phyloP scores from a whole-genome alignment of 139 green algal species.

The Pseudopediastrum boryanum region DNA sequence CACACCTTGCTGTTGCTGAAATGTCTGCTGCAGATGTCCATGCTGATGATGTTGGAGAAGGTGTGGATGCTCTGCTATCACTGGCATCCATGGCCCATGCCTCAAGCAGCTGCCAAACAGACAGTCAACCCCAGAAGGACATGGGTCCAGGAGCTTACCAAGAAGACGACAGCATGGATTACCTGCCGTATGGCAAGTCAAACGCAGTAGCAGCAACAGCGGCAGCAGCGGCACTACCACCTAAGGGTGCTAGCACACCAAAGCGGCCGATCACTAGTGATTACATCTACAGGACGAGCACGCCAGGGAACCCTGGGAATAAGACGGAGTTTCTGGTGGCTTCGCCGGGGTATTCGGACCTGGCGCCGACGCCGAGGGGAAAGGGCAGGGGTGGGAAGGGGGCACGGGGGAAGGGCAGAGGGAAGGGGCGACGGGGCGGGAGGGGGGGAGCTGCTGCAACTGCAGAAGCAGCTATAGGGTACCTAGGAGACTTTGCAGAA shows the following conservation, averaged over 20 bases:
- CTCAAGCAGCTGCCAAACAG: conserved; percentile 29
- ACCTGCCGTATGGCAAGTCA: no score
- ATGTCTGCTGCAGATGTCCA: not conserved
- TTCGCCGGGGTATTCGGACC: conserved; percentile 15
- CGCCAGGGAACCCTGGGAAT: not conserved
- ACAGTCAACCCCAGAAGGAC: conserved; percentile 7
- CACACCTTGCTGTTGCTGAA: not conserved
- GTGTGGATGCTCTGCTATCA: conserved; percentile 72
- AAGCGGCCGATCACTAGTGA: not conserved
- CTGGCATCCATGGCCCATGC: conserved; percentile 60
- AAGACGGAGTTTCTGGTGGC: conserved; percentile 17
- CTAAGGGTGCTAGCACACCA: not conserved
- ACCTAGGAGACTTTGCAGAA: no score
- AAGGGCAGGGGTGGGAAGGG: not conserved
- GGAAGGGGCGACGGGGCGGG: not conserved
- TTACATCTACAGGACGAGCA: conserved; percentile 19
- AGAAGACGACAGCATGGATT: no score
- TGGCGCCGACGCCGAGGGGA: conserved; percentile 12
- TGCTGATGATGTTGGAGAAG: conserved; percentile 60
- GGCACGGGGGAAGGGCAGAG: not conserved
- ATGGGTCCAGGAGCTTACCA: not conserved
- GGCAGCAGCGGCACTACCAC: conserved; percentile 7
- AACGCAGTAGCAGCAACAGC: not conserved
- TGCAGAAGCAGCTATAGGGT: no score
- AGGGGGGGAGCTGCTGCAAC: no score